Conservation (phyloP, 208 protist genomes). For the Trypanosomatidae sp. region DNA sequence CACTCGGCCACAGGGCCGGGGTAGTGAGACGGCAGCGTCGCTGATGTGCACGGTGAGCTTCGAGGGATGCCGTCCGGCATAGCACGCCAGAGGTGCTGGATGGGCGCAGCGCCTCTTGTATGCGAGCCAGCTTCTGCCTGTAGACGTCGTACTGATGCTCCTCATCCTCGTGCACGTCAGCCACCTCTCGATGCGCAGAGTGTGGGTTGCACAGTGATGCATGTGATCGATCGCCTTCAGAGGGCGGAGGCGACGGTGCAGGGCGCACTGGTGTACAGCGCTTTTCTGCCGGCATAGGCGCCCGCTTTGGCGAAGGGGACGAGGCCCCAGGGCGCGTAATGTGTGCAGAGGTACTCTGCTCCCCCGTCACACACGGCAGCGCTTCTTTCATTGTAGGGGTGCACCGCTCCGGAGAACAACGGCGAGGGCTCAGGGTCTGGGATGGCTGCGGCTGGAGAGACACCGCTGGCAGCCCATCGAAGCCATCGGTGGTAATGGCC, state of each 20-base stretch:
- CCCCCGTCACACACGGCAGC: neutral
- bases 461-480: neutral
- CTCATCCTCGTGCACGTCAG: constrained; percentile 3
- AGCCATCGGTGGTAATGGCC: neutral
- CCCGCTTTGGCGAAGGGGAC: neutral
- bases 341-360: neutral
- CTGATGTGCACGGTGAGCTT: constrained; percentile 16
- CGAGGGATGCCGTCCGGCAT: neutral
- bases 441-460: neutral
- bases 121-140: constrained; percentile 20
- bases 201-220: neutral
- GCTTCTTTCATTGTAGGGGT: neutral
- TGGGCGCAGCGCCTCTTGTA: constrained; percentile 19
- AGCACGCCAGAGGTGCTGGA: neutral
- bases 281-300: neutral
- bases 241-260: neutral
- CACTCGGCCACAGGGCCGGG: neutral
- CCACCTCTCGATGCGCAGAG: neutral
- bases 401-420: neutral
- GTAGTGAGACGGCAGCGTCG: constrained; percentile 13
- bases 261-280: neutral
- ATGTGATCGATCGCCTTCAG: neutral
- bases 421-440: neutral
- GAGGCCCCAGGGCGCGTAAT: neutral
- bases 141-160: constrained; percentile 22